Base-by-base conservation (phyloP, 768 basidiomycete species). In the Candolleomyces aberdarensis region DNA sequence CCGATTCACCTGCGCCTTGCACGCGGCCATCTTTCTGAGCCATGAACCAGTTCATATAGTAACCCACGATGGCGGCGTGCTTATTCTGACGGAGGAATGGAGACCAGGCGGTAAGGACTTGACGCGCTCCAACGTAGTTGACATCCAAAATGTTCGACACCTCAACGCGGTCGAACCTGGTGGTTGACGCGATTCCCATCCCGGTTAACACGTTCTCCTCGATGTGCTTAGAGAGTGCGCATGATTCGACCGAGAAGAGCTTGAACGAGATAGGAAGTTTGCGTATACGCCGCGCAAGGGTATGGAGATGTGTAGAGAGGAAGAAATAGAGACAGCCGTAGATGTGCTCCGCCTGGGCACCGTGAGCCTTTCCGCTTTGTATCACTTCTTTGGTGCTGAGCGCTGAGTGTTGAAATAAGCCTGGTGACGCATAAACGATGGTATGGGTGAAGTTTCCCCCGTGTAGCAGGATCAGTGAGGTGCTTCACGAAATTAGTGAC, bases 291-390 rank as follows among this genome's bases (percentile, higher is more conserved):
- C 64, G 46, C 0, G 72, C 64, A 65, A 83, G 80, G 0, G 65
- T 64, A 17, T 66, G 67, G 13, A 83, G 70, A 61, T 81, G 70
- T 13, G 77, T 70, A 6, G 74, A 71, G 31, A 83, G 58, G 61
- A 74, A 76, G 58, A 83, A 82, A 65, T 80, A 81, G 36, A 83
- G 76, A 54, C 80, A 83, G 5, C 83, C 83, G 58, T 77, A 80
- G 36, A 82, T 71, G 65, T 83, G 83, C 56, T 77, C 80, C 0
- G 67, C 60, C 6, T 67, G 70, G 7, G 76, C 74, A 2, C 80
- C 79, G 22, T 77, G 70, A 1, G 63, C 65, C 57, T 66, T 73
- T 20, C 81, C 81, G 0, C 69, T 66, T 32, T 61, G 36, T 8
- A 81, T 56, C 20, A 81, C 68, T 22, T 69, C 58, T 22, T 65